Conservation (phyloP, 495 filamentous ascomycete genomes). For the Talaromyces stipitatus region DNA sequence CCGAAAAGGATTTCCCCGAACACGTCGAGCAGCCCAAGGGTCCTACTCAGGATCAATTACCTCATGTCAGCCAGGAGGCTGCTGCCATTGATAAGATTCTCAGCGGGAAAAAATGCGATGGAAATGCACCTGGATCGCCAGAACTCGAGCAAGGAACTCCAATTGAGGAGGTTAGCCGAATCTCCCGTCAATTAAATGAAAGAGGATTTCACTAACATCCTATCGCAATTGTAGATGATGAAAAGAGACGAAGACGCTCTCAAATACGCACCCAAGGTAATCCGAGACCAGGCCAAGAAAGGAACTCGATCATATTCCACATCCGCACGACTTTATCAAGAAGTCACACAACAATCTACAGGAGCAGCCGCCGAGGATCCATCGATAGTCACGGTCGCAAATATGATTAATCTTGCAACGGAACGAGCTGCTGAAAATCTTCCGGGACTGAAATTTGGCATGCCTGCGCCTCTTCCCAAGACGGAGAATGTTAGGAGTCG, state of each 20-base stretch:
- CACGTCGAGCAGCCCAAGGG: slow-evolving; percentile 27
- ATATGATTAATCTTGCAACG: slow-evolving; percentile 31
- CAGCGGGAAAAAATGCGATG: slow-evolving; percentile 35
- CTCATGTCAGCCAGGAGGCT: slow-evolving; percentile 59
- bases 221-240: slow-evolving; percentile 45
- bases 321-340: slow-evolving; percentile 28
- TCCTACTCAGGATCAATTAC: slow-evolving; percentile 48
- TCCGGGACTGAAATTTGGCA: slow-evolving; percentile 63
- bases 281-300: slow-evolving; percentile 47
- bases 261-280: slow-evolving; percentile 60
- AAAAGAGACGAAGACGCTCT: slow-evolving; percentile 52
- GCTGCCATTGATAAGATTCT: slow-evolving; percentile 47
- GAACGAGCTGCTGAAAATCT: slow-evolving; percentile 20
- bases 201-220: not conserved
- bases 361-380: slow-evolving; percentile 11
- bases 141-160: slow-evolving; percentile 60
- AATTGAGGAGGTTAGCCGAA: slow-evolving; percentile 50
- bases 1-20: slow-evolving; percentile 34
- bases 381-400: slow-evolving; percentile 27
- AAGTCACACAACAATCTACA: slow-evolving; percentile 15
- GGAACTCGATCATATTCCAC: slow-evolving; percentile 55
- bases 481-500: slow-evolving; percentile 60
- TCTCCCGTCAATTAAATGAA: not conserved
- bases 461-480: slow-evolving; percentile 58
- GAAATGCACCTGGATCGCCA: slow-evolving; percentile 40